Base-by-base conservation (phyloP, 257 asterid species). In the Petunia secreta region DNA sequence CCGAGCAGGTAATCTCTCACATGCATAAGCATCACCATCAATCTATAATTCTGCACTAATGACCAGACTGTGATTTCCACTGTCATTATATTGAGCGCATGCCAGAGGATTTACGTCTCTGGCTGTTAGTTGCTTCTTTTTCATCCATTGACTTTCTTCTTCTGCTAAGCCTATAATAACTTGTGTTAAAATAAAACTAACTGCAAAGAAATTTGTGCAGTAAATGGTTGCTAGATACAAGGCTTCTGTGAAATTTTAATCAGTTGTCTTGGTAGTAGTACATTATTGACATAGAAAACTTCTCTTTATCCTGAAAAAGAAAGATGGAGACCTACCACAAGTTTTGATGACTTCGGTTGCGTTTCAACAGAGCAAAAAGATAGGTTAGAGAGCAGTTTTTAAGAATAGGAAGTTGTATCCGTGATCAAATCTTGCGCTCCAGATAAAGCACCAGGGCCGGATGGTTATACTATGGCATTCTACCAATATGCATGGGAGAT, bases 1-100 rank as follows among this genome's bases (percentile, higher is more conserved):
- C 91, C 66, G 88, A 91, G 54, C 86, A 89, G 92, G 96, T 89
- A 82, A 5, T 74, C 36, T 64, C 80, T 46, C 10, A 0, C 52
- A 2, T 59, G 39, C 36, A 16, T 60, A 50, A 39, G 40, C 8
- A 64, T 78, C 25, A 0, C 0, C 65, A 55, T 41, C 38, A 67
- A 46, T 83, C 1, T 41, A 81, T 25, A 38, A 65, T 34, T 77
- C 6, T n/a, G 74, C 6, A 63, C 52, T 54, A 59, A 37, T 64
- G 53, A 11, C 43, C 14, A 4, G 46, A 11, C 15, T 58, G 48
- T 81, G 58, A 46, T 78, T 25, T 64, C 16, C 25, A 52, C 50
- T n/a, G 2, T 46, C 44, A 50, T 6, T 0, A 8, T 63, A 36
- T 2, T 63, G 54, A 15, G 40, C 53, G 36, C 5, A 34, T 44